phyloP scores from a whole-genome alignment of 73 alveolate genomes.

The Paraurostyla sp. region DNA sequence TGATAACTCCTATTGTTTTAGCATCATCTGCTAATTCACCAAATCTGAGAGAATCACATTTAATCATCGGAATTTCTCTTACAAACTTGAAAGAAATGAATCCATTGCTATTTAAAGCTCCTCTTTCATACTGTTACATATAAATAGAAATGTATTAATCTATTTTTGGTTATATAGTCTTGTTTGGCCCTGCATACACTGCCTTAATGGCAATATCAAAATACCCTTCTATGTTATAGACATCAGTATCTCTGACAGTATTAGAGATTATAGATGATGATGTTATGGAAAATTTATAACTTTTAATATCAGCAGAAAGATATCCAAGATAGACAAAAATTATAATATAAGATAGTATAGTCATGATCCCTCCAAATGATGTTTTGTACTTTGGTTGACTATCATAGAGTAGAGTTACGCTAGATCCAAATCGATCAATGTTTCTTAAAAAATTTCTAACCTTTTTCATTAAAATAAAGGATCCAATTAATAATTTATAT shows the following conservation, averaged over 20 bases:
- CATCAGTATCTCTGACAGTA: neutral
- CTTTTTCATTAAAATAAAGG: no score
- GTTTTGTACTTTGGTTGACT: neutral
- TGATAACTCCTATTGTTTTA: no score
- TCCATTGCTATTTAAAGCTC: neutral
- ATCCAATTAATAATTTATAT: no score
- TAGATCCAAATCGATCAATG: no score
- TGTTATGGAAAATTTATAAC: neutral
- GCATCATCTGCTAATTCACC: neutral
- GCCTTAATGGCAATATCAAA: neutral
- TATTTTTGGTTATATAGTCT: no score
- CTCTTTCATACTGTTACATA: neutral
- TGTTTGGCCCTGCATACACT: neutral
- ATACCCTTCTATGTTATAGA: neutral
- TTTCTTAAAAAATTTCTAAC: no score
- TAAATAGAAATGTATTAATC: neutral
- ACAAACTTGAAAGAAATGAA: no score
- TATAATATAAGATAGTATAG: neutral
- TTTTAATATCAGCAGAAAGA: neutral
- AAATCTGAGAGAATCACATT: neutral
- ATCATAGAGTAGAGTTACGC: no score
- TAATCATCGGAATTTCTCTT: neutral
- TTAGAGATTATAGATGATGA: neutral
- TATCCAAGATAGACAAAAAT: neutral
- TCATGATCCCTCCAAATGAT: neutral